Evolutionary conservation across 805 yeast species (phyloP), one percentile per base, ranked within the genome.

Genomic region (Starmerella floricola): DNA sequence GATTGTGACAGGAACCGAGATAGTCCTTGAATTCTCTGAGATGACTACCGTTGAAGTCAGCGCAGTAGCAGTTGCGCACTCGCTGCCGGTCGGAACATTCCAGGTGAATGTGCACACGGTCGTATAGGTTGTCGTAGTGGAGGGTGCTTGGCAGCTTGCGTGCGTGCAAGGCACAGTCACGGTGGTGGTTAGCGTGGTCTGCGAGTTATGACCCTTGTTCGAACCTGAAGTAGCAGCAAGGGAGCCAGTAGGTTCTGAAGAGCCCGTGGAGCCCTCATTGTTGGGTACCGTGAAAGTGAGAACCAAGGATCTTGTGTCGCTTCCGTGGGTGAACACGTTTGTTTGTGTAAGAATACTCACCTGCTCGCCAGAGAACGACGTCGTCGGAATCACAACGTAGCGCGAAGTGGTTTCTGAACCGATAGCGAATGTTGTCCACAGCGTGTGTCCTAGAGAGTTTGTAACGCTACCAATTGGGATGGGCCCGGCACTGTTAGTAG

Each of bases 91-190:
- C 16, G 38, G 36, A 2, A 31, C 44, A 1, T 45, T 41, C 4
- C 36, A 24, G 3, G 46, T 45, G 30, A 45, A 45, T 12, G 37
- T 38, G 31, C 40, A 41, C 2, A 48, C 44, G 2, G 53, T 49
- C 1, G 54, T 49, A 32, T 40, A 44, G 4, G 19, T 21, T 2
- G 50, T 47, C 2, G 41, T 31, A 6, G 43, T 35, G n/a, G 47
- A 32, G 15, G 17, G 24, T 10, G 36, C 30, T 18, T 23, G 32
- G 30, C 53, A 50, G 1, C 31, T 15, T 3, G 41, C n/a, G 2
- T 45, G 44, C 8, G 48, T 31, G 38, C 55, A 51, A 15, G 47
- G 44, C 18, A 44, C 27, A 3, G 38, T 32, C n/a, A 44, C 41
- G 6, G 44, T 44, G 6, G 47, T 44, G 16, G 36, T 23, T 8